A percentile compares a stretch with the other conserved stretches of the same genome.
These are phyloP conservation scores for Rhodamnia rubescens DNA, from an alignment of 345 rosid genomes.

Conservation along the genomic window DNA sequence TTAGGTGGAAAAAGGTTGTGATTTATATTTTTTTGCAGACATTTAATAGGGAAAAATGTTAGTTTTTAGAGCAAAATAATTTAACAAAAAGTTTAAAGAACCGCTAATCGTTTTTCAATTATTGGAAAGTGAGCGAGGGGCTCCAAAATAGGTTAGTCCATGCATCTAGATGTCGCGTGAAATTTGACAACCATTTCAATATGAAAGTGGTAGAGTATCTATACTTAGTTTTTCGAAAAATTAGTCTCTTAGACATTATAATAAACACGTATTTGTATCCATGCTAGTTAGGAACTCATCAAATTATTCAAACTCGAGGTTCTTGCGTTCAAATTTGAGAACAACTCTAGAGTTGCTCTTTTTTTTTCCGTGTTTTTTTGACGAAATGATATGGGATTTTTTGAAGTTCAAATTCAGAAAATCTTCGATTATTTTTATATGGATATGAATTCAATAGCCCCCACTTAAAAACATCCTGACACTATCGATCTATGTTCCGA, in stretches of 20 bases:
- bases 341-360: neutral
- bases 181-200: neutral
- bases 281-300: neutral
- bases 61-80: neutral
- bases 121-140: neutral
- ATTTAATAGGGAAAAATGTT: neutral
- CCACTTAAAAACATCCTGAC: neutral
- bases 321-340: neutral
- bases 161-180: neutral
- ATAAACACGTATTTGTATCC: neutral
- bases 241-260: neutral
- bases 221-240: neutral
- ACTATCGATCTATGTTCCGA: rapidly evolving
- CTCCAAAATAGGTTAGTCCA: neutral
- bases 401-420: neutral
- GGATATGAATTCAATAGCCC: neutral
- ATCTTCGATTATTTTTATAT: neutral
- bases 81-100: neutral
- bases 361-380: too few species aligned
- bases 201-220: neutral
- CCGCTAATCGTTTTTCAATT: rapidly evolving
- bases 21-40: neutral
- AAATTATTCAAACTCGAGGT: neutral
- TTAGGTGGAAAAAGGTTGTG: neutral
- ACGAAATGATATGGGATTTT: too few species aligned